Evolutionary conservation across 2,329 filamentous ascomycete genomes (phyloP).

Genomic region (Dothistroma pini): DNA sequence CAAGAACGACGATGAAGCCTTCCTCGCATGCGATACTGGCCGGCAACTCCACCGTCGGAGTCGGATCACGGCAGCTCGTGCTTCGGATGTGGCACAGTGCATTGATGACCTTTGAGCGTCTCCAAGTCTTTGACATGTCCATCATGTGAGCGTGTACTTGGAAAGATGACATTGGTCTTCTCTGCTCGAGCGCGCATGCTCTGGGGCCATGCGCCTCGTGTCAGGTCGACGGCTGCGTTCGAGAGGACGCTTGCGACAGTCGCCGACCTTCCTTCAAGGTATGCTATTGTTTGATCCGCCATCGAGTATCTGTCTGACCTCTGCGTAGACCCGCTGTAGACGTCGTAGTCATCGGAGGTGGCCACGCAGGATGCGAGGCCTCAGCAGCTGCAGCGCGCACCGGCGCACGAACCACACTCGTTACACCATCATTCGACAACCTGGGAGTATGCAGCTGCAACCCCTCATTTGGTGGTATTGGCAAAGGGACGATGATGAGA

Average conservation of each 20-base stretch:
- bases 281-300: background rate
- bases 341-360: conserved; percentile 92
- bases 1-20: background rate
- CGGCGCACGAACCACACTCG: conserved; percentile 81
- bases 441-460: conserved; percentile 96
- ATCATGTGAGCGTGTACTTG: background rate
- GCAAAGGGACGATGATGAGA: conserved; percentile 92
- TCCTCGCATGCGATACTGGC: background rate
- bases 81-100: background rate
- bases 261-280: conserved; percentile 34
- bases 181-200: conserved; percentile 38
- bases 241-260: conserved; percentile 46
- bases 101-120: background rate
- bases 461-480: conserved; percentile 96
- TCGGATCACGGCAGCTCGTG: background rate
- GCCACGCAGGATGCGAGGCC: conserved; percentile 92
- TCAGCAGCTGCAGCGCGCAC: conserved; percentile 84
- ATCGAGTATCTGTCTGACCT: conserved; percentile 33
- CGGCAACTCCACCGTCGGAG: no score
- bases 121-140: no score
- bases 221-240: conserved; percentile 39
- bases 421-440: conserved; percentile 85
- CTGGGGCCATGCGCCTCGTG: conserved; percentile 48
- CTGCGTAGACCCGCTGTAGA: conserved; percentile 48
- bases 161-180: conserved; percentile 26